Evolutionary conservation across 2,329 filamentous ascomycete species (phyloP).

Genomic region (Colletotrichum liriopes): DNA sequence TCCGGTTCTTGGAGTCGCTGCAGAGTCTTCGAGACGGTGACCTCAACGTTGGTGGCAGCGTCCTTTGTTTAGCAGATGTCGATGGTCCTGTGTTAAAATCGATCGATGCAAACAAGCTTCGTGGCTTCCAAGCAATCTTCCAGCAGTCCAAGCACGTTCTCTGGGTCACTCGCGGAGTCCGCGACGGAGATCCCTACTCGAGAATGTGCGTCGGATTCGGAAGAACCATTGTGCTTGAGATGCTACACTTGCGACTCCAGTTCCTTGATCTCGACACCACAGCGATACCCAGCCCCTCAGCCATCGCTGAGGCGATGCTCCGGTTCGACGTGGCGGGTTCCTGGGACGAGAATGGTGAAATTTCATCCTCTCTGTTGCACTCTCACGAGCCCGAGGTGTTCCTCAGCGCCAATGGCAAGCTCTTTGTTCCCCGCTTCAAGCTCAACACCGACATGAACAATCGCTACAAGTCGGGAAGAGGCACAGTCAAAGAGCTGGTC

Average conservation of each 20-base stretch:
- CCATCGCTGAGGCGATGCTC: background rate
- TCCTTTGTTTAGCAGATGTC: constrained; percentile 26
- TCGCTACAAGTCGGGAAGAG: background rate
- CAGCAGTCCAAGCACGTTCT: constrained; percentile 39
- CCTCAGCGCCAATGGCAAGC: background rate
- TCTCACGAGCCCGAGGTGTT: background rate
- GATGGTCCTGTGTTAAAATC: constrained; percentile 49
- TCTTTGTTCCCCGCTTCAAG: background rate
- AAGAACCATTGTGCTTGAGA: constrained; percentile 27
- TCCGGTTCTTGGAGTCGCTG: background rate
- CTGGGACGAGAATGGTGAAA: background rate
- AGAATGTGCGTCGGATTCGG: constrained; percentile 41
- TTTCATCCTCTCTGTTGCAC: background rate
- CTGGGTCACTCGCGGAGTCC: constrained; percentile 45
- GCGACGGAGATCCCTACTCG: constrained; percentile 36
- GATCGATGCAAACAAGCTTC: constrained; percentile 49
- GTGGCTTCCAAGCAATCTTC: constrained; percentile 43
- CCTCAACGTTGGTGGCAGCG: constrained; percentile 42
- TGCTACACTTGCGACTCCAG: constrained; percentile 27
- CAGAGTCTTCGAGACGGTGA: constrained; percentile 9
- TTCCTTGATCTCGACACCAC: constrained; percentile 31
- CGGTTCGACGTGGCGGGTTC: background rate
- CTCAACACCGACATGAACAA: background rate
- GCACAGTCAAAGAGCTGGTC: background rate
- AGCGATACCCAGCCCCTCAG: too few species aligned